A percentile compares a stretch with the other conserved stretches of the same genome.
Conservation (phyloP, 1,139 yeast genomes). For the Meyerozyma guilliermondii region DNA sequence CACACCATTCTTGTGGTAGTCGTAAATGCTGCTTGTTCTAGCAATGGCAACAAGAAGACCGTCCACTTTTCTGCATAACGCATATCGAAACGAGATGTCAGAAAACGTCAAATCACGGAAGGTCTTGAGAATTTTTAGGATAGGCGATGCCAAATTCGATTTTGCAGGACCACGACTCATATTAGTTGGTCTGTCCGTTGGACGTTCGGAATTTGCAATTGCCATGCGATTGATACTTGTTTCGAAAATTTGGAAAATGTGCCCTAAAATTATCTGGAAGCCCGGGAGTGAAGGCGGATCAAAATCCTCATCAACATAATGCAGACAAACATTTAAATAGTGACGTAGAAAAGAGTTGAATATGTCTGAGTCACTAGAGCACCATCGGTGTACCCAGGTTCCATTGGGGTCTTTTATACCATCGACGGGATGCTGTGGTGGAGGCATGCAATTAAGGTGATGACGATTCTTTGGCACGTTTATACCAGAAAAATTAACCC, state of each 20-base stretch:
- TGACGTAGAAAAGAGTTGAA: constrained; percentile 76
- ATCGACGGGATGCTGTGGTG: constrained; percentile 50
- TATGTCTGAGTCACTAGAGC: constrained; percentile 53
- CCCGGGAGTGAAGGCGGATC: constrained; percentile 42
- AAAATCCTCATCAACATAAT: constrained; percentile 14
- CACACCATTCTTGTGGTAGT: constrained; percentile 39
- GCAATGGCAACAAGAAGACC: constrained; percentile 34
- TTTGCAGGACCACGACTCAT: constrained; percentile 1
- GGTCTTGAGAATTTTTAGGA: constrained; percentile 39
- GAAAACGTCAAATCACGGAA: constrained; percentile 40
- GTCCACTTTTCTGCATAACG: constrained; percentile 23
- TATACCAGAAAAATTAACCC: constrained; percentile 34
- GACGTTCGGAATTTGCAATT: neutral
- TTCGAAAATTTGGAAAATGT: constrained; percentile 32
- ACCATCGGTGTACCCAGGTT: constrained; percentile 59
- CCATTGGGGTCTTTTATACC: constrained; percentile 62
- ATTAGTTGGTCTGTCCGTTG: neutral
- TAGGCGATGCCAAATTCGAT: constrained; percentile 6
- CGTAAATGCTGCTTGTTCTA: constrained; percentile 38
- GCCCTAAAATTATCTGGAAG: constrained; percentile 31
- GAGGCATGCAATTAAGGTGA: constrained; percentile 33
- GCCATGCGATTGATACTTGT: constrained; percentile 31
- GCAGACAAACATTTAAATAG: constrained; percentile 25
- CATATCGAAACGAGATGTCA: constrained; percentile 6
- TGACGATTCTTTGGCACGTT: constrained; percentile 20